Base-by-base conservation (phyloP, 345 rosid genomes). In the Draba incana region DNA sequence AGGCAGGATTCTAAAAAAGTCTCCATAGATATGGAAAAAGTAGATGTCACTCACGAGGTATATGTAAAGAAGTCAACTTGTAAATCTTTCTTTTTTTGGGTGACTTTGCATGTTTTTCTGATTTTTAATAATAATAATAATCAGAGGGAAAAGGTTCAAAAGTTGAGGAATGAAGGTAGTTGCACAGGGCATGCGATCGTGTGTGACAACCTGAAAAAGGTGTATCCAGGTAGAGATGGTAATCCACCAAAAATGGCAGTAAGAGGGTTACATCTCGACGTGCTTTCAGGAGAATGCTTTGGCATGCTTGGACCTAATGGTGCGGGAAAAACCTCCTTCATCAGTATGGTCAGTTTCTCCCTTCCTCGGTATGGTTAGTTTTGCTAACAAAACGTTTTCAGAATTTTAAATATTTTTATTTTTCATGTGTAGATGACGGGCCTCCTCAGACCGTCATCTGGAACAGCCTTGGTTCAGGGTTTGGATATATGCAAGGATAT, bases 281-380 rank as follows among this genome's bases (percentile, higher is more conserved):
- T 94, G 71, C 86, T 93, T 63, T 78, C 80, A 41, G 97, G 95
- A 47, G 96, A 94, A 78, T 94, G 99, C 79, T 91, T 94, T 53
- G 99, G 99, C 46, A 85, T 94, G 89, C 92, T 94, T 61, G 97
- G 99, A 70, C 99, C 97, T 3, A 94, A 94, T 74, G 99, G 97
- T 56, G 96, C 99, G 2, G 97, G 99, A 37, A 94, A 94, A 75
- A 89, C 98, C 61, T 91, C 98, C 55, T 88, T 94, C 68, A 94
- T 94, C 60, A 87, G 80, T 63, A 94, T 94, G 96, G 99, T 91
- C 48, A 81, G 83, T 83, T 37, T 31, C 4, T 31, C 35, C 35
- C 4, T 31, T 31, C 35, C 6, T 31, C 7, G 35, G 35, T 31
- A 5, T 31, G 35, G 35, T 31, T 5, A 5, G 35, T 31, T 31